Conservation (phyloP, 78 protist species). For the Dictyostelium purpureum region DNA sequence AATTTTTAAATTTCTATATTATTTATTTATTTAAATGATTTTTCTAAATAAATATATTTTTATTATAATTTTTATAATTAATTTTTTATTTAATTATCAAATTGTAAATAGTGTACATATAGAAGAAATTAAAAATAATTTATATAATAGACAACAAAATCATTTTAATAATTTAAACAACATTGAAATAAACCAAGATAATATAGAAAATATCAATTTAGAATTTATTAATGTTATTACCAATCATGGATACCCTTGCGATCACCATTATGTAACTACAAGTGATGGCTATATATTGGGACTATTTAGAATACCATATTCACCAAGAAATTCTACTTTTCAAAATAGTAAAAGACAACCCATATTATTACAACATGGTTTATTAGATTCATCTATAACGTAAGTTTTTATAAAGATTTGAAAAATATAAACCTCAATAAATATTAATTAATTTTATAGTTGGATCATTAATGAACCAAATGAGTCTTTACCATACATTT, state of each 20-base stretch:
- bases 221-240: neutral
- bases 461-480: constrained; percentile 63
- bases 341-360: constrained; percentile 11
- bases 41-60: too few relatives aligned
- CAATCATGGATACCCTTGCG: constrained; percentile 75
- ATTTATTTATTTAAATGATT: too few relatives aligned
- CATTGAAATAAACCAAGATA: too few relatives aligned
- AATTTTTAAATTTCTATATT: too few relatives aligned
- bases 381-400: constrained; percentile 62
- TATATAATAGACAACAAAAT: too few relatives aligned
- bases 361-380: constrained; percentile 77
- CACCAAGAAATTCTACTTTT: neutral
- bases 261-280: constrained; percentile 64
- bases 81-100: too few relatives aligned
- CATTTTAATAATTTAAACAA: too few relatives aligned
- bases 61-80: too few relatives aligned
- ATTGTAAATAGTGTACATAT: too few relatives aligned
- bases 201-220: neutral
- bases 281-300: constrained; percentile 68
- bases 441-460: neutral
- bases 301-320: constrained; percentile 55
- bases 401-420: neutral
- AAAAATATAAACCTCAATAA: too few relatives aligned
- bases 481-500: constrained; percentile 50
- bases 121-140: too few relatives aligned